Evolutionary conservation across 2,329 filamentous ascomycete genomes (phyloP), one percentile per base, ranked within the genome.

Genomic region (Parasarocladium wereldwijsianum): DNA sequence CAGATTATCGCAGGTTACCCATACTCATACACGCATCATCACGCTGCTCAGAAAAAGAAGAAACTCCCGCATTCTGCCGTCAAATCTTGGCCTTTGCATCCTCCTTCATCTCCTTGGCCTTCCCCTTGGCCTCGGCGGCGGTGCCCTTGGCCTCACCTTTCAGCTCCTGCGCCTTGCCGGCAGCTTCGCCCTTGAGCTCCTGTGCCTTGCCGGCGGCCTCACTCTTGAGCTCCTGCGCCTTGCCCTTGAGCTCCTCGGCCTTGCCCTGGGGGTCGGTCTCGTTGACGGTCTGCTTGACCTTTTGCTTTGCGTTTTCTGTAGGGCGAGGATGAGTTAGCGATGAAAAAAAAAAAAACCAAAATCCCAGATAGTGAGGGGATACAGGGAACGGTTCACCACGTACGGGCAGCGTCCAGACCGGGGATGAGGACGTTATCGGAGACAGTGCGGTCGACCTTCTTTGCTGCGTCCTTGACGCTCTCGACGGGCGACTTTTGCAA

Each of bases 391-490:
- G n/a, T n/a, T n/a, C n/a, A 21, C 14, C 16, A 57, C 64, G 35
- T 57, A 75, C 73, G 49, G 28, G 64, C 63, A 26, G 58, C 54
- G 40, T 77, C 59, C 44, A 78, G 71, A 11, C 68, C 70, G 22
- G 70, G 66, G 17, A 36, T 29, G 25, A 75, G 65, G 12, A 77
- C 45, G 45, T 71, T 75, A 45, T 72, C 64, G 35, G 65, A 64
- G 24, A 77, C 67, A 29, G 55, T 60, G 17, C 68, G 60, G 52
- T 77, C 69, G 5, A 74, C 67, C 5, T 52, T 54, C 51, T 76
- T 72, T 34, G 69, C 49, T 4, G 61, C 60, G 36, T 76, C 70
- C 51, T 75, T 77, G 41, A 66, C 63, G 0, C 58, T 40, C 33
- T 75, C 66, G 30, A 63, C 54, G 3, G 61, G 53, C 8, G 58